A percentile compares a stretch with the other conserved stretches of the same genome.
Conservation (phyloP, 2,329 filamentous ascomycete genomes). For the Aurifilum marmelostoma region DNA sequence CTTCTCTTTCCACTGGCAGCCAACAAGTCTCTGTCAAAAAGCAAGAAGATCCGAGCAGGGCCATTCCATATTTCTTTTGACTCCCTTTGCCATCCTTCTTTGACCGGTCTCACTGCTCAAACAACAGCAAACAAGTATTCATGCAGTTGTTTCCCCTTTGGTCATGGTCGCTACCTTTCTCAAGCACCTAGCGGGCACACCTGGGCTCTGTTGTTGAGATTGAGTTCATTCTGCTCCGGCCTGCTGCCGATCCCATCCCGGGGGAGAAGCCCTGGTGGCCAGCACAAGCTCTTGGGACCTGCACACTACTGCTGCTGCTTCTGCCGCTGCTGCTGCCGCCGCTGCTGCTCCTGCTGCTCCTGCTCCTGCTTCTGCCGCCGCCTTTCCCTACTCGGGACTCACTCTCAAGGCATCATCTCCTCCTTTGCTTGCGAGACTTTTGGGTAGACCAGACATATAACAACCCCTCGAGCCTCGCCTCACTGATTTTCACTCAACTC, state of each 20-base stretch:
- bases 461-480: conserved; percentile 41
- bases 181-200: conserved; percentile 22
- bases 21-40: conserved; percentile 29
- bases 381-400: conserved; percentile 15
- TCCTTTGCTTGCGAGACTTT: conserved; percentile 15
- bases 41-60: conserved; percentile 29
- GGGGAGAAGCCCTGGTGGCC: conserved; percentile 8
- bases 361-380: too few species aligned
- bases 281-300: conserved; percentile 14
- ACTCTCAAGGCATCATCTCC: conserved; percentile 22
- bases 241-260: conserved; percentile 16
- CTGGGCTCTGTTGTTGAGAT: conserved; percentile 24
- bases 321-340: too few species aligned
- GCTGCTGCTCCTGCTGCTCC: too few species aligned
- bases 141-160: conserved; percentile 25
- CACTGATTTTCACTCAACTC: conserved; percentile 45
- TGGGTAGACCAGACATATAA: conserved; percentile 42
- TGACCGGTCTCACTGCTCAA: conserved; percentile 30
- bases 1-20: too few species aligned
- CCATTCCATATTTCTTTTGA: conserved; percentile 12
- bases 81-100: conserved; percentile 22
- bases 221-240: conserved; percentile 20
- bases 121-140: conserved; percentile 29
- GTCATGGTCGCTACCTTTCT: conserved; percentile 16
- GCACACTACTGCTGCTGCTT: conserved; percentile 1